phyloP scores from a whole-genome alignment of 306 rosid species.

The Castanospermum australe region DNA sequence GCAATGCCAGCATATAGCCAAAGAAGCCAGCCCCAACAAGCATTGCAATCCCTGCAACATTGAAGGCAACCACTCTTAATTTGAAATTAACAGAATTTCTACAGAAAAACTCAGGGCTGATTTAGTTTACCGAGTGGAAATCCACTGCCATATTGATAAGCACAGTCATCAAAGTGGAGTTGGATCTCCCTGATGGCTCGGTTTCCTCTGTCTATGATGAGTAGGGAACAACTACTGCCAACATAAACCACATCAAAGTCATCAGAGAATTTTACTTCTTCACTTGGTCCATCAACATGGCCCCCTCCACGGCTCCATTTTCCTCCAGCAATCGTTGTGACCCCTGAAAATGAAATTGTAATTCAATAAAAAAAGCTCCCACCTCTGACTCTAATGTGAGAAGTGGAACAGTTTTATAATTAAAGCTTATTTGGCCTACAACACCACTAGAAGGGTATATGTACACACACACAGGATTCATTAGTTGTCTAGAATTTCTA shows the following conservation, averaged over 20 bases:
- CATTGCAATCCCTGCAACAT: conserved; percentile 67
- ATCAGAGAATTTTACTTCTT: conserved; percentile 85
- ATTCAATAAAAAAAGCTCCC: conserved; percentile 7
- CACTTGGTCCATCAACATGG: conserved; percentile 93
- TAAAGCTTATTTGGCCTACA: not conserved
- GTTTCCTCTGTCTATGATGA: conserved; percentile 82
- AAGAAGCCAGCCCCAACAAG: conserved; percentile 87
- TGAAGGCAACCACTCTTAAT: conserved; percentile 21
- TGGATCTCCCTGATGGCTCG: conserved; percentile 87
- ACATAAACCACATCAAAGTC: conserved; percentile 89
- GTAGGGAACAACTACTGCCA: conserved; percentile 91
- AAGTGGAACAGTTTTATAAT: not conserved
- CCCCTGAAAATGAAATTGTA: conserved; percentile 54
- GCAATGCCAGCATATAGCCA: conserved; percentile 88
- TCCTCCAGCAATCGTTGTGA: conserved; percentile 95
- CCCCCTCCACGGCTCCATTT: conserved; percentile 74
- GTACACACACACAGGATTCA: not conserved
- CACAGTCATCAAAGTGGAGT: conserved; percentile 90
- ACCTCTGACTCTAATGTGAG: not conserved
- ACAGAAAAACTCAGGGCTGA: conserved; percentile 1
- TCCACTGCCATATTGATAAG: conserved; percentile 85
- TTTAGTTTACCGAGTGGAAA: conserved; percentile 76
- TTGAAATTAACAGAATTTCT: not conserved
- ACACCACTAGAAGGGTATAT: not conserved
- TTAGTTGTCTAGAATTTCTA: not conserved